Base-by-base conservation (phyloP, 1,284 basidiomycete genomes). In the Apiotrichum akiyoshidainum region DNA sequence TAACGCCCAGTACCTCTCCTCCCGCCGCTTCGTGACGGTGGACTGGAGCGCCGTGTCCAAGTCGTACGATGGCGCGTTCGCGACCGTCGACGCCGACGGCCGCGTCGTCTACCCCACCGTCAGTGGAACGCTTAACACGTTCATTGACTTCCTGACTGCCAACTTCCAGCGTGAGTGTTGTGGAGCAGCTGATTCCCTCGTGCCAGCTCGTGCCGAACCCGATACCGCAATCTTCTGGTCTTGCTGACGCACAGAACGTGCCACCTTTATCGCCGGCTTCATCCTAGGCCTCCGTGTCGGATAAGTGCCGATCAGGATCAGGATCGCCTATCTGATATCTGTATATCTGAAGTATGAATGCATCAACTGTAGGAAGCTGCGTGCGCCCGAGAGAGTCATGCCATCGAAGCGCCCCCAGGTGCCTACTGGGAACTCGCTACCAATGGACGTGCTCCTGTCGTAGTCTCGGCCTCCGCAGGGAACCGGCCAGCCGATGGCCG, bases 91-190 rank as follows among this genome's bases (percentile, higher is more conserved):
- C 49, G 78, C 80, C 1, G 67, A 76, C 68, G 57, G 89, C 83
- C 73, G 72, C 33, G 81, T 72, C 62, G 80, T 71, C 55, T 80
- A 87, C 9, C 87, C 89, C 0, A 89, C 83, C 9, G 75, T 87
- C 58, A 76, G 74, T 37, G 84, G 86, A 5, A 73, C 89, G 41
- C 91, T 87, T 83, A 82, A 77, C 48, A 86, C 87, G 84, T 70
- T 89, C 31, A 80, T 92, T 40, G 81, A 92, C 77, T 97, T 97
- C 80, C 80, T 97, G 71, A 91, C 90, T 0, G 88, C 91, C 26
- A 90, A 96, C 76, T 97, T 97, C 80, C 93, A 93, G 72, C 89
- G 77, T 78, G 61, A 73, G 76, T 73, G 19, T 11, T 33, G 42
- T 16, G 46, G 46, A 44, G 57, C 26, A 5, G 6, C 44, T 8